These are phyloP conservation scores for Pestalotiopsis sp. DNA, from an alignment of 2,329 filamentous ascomycete species.

Conservation along the genomic window DNA sequence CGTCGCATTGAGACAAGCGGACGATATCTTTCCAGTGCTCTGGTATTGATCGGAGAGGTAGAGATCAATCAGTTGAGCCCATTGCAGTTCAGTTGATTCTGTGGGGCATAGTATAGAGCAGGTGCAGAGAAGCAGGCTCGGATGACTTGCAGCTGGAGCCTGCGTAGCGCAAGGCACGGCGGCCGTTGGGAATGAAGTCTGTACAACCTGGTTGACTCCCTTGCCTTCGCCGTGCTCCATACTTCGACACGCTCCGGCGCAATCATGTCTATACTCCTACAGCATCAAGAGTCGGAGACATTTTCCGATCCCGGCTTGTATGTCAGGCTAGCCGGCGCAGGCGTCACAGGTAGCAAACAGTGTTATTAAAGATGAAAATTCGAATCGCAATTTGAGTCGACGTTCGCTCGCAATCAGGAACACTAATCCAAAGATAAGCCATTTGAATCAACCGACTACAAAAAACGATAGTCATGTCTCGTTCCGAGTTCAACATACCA, in stretches of 20 bases:
- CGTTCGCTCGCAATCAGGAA: background rate
- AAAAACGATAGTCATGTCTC: background rate
- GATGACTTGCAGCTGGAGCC: slow-evolving; percentile 3
- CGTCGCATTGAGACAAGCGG: slow-evolving; percentile 1
- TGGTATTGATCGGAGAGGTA: background rate
- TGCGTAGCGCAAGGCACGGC: background rate
- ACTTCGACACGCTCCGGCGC: background rate
- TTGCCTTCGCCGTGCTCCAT: background rate
- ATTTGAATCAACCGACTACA: background rate
- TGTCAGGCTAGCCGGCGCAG: background rate
- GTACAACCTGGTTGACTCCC: background rate
- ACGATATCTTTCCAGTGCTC: slow-evolving; percentile 6
- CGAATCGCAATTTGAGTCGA: background rate
- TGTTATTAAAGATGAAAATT: background rate
- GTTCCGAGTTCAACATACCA: background rate
- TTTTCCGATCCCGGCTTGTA: background rate
- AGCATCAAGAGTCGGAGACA: background rate
- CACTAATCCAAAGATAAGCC: background rate
- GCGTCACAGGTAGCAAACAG: background rate
- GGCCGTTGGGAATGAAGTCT: background rate
- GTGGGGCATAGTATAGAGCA: background rate
- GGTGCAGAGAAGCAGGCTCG: background rate
- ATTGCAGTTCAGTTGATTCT: background rate
- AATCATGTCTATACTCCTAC: background rate
- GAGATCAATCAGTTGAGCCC: background rate